Evolutionary conservation across 75 land plant genomes (phyloP).

Genomic region (Cryptomeria japonica): DNA sequence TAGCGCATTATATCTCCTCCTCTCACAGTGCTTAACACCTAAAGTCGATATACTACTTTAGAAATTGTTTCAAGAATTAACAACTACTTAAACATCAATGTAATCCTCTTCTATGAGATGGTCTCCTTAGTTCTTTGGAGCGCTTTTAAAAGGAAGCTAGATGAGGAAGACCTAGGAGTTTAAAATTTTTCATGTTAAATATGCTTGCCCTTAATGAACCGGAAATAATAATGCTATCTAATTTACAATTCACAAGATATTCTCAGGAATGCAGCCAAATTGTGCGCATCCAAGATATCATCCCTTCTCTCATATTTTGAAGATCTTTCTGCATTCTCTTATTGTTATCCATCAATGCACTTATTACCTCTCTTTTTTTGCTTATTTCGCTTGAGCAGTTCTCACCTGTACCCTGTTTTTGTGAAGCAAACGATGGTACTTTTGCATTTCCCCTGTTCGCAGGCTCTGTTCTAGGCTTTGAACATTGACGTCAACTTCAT

Average conservation of each 20-base stretch:
- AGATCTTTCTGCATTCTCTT: conserved; percentile 29
- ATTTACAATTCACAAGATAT: background rate
- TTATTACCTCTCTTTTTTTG: conserved; percentile 64
- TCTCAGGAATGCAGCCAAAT: background rate
- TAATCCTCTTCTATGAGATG: too few relatives aligned
- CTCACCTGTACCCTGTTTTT: conserved; percentile 24
- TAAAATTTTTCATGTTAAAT: background rate
- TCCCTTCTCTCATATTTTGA: background rate
- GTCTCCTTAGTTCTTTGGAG: too few relatives aligned
- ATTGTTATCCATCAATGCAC: conserved; percentile 56
- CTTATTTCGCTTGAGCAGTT: conserved; percentile 43
- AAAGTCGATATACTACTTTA: too few relatives aligned
- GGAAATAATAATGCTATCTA: background rate
- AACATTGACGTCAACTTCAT: background rate
- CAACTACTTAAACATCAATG: too few relatives aligned
- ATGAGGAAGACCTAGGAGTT: too few relatives aligned
- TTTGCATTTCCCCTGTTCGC: background rate
- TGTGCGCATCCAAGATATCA: too few relatives aligned
- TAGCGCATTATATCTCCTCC: too few relatives aligned
- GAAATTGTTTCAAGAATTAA: too few relatives aligned
- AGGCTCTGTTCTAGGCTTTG: background rate
- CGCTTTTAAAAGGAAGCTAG: too few relatives aligned
- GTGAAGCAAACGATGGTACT: background rate
- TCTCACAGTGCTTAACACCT: too few relatives aligned
- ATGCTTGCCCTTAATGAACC: background rate